Percentiles rank a stretch among this genome's conserved stretches.
phyloP scores from a whole-genome alignment of 768 basidiomycete genomes.

The Tylopilus felleus region DNA sequence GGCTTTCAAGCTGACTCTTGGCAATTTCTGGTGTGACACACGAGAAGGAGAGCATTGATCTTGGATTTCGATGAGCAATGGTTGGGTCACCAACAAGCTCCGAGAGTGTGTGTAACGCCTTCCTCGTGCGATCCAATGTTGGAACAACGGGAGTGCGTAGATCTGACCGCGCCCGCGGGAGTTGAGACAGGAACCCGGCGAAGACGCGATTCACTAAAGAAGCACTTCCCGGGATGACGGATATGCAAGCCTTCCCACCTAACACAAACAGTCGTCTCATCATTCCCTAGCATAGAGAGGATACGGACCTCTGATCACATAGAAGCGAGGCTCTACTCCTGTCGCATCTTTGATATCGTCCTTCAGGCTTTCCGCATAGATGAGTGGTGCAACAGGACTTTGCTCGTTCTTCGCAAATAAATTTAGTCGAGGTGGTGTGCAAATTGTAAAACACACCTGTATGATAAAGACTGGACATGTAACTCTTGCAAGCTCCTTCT shows the following conservation, averaged over 20 bases:
- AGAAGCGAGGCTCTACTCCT: constrained; percentile 48
- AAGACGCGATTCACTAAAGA: constrained; percentile 65
- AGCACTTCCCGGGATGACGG: constrained; percentile 51
- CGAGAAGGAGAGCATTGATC: constrained; percentile 66
- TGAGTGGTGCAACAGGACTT: constrained; percentile 50
- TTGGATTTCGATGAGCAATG: constrained; percentile 50
- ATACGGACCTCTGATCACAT: constrained; percentile 56
- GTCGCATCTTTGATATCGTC: constrained; percentile 46
- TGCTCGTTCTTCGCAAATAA: constrained; percentile 51
- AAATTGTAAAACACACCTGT: constrained; percentile 43
- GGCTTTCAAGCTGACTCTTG: constrained; percentile 47
- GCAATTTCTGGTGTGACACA: constrained; percentile 52
- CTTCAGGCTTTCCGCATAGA: constrained; percentile 54
- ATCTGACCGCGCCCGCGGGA: constrained; percentile 49
- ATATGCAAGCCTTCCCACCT: constrained; percentile 58
- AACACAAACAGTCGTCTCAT: background rate
- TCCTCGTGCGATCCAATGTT: constrained; percentile 47
- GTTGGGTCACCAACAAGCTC: constrained; percentile 45
- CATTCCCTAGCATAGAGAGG: background rate
- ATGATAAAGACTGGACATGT: constrained; percentile 65
- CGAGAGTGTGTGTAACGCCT: constrained; percentile 52
- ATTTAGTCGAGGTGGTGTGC: background rate
- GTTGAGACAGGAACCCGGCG: constrained; percentile 55
- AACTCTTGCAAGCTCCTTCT: constrained; percentile 48
- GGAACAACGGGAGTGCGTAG: constrained; percentile 36